Conservation (phyloP, 768 basidiomycete species). For the Pisolithus marmoratus region DNA sequence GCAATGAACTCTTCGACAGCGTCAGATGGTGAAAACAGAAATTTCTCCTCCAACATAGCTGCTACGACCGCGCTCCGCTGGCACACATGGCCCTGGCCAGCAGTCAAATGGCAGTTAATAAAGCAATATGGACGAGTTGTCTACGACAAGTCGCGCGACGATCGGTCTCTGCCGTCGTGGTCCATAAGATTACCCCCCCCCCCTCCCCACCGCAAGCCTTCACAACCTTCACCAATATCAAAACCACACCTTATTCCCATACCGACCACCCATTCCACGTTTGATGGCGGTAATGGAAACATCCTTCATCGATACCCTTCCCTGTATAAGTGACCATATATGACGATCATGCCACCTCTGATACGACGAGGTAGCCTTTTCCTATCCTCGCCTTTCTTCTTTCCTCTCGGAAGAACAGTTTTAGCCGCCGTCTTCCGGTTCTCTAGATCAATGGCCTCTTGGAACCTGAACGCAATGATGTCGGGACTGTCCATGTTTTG, state of each 20-base stretch:
- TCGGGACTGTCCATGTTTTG: slow-evolving; percentile 72
- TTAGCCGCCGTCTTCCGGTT: slow-evolving; percentile 89
- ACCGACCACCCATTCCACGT: slow-evolving; percentile 86
- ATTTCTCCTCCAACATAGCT: slow-evolving; percentile 78
- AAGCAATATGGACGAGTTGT: slow-evolving; percentile 87
- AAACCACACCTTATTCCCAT: no score
- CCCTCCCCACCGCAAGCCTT: background rate
- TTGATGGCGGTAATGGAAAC: slow-evolving; percentile 81
- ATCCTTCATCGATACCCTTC: slow-evolving; percentile 59
- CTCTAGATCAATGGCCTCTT: slow-evolving; percentile 96
- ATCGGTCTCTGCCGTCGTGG: slow-evolving; percentile 66
- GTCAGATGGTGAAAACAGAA: slow-evolving; percentile 49
- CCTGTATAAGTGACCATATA: slow-evolving; percentile 81
- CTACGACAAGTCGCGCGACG: slow-evolving; percentile 81
- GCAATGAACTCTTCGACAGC: slow-evolving; percentile 51
- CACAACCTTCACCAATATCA: no score
- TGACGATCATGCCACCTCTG: slow-evolving; percentile 92
- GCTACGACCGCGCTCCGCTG: slow-evolving; percentile 84
- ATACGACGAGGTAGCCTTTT: slow-evolving; percentile 79
- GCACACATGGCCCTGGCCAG: slow-evolving; percentile 79
- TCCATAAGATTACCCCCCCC: slow-evolving; percentile 1
- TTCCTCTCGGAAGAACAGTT: slow-evolving; percentile 72
- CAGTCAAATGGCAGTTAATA: no score
- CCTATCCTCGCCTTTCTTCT: slow-evolving; percentile 54
- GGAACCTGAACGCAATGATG: slow-evolving; percentile 90